These are phyloP conservation scores for Cyberlindnera suaveolens DNA, from an alignment of 805 yeast genomes.

Conservation along the genomic window DNA sequence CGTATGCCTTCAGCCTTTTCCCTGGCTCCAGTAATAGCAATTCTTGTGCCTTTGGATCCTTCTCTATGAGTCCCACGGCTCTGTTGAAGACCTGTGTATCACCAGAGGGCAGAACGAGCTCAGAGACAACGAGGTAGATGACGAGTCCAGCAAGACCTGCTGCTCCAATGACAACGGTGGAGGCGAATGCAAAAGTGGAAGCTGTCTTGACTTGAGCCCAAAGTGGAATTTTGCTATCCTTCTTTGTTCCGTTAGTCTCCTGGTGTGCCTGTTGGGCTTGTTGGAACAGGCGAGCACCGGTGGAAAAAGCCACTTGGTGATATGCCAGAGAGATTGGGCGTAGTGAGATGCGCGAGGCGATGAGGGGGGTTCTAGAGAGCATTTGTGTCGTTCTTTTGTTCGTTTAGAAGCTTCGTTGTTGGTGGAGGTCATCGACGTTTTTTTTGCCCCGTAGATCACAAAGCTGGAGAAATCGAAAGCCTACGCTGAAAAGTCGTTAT, in stretches of 20 bases:
- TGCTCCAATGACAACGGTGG: conserved; percentile 61
- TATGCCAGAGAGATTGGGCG: too few relatives aligned
- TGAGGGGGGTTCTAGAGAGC: too few relatives aligned
- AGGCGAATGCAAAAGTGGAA: conserved; percentile 55
- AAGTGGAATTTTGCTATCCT: conserved; percentile 30
- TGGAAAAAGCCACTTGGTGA: conserved; percentile 1
- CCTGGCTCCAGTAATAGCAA: conserved; percentile 42
- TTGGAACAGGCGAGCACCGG: conserved; percentile 1
- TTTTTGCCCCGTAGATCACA: too few relatives aligned
- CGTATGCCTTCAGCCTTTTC: conserved; percentile 73
- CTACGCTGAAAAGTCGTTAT: background rate
- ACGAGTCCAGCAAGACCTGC: conserved; percentile 61
- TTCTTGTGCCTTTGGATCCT: conserved; percentile 53
- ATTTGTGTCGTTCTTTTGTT: too few relatives aligned
- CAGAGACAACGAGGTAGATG: conserved; percentile 70
- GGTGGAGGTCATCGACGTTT: too few relatives aligned
- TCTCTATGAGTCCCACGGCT: conserved; percentile 71
- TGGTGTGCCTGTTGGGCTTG: background rate
- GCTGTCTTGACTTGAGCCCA: conserved; percentile 47
- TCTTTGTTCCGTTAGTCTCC: conserved; percentile 1
- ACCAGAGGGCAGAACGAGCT: conserved; percentile 81
- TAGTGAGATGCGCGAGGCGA: too few relatives aligned
- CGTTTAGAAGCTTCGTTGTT: too few relatives aligned
- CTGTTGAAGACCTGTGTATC: conserved; percentile 87
- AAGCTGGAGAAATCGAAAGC: background rate